Percentiles rank a stretch among this genome's conserved stretches.
Evolutionary conservation across 805 yeast genomes (phyloP).

Genomic region (Zygosaccharomyces siamensis): DNA sequence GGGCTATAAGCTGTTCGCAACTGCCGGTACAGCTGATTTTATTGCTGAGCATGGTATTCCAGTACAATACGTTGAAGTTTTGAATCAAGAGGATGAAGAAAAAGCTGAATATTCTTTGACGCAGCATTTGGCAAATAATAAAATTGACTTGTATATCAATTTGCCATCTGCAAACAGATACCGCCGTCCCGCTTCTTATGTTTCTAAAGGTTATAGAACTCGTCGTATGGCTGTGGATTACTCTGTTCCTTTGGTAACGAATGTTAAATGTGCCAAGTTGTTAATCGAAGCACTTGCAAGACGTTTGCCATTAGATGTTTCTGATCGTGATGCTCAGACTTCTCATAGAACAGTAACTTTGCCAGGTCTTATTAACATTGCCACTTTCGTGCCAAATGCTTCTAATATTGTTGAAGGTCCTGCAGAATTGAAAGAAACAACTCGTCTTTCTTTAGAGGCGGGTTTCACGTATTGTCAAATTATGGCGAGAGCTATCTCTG

Average conservation of each 20-base stretch:
- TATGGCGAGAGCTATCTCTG: conserved; percentile 62
- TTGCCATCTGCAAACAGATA: conserved; percentile 94
- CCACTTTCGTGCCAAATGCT: conserved; percentile 71
- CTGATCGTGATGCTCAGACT: conserved; percentile 82
- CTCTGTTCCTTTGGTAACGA: conserved; percentile 95
- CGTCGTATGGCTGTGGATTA: conserved; percentile 99
- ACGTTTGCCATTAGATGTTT: conserved; percentile 57
- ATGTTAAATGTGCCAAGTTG: conserved; percentile 94
- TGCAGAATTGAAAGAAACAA: conserved; percentile 57
- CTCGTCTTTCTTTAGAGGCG: conserved; percentile 68
- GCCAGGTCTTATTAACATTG: conserved; percentile 83
- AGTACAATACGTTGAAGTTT: conserved; percentile 88
- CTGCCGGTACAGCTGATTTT: conserved; percentile 99
- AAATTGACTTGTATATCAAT: conserved; percentile 93
- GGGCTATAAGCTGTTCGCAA: conserved; percentile 90
- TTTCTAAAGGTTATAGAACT: conserved; percentile 94
- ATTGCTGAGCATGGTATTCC: conserved; percentile 92
- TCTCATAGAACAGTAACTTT: conserved; percentile 76
- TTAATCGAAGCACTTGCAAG: conserved; percentile 90
- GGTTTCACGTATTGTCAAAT: conserved; percentile 87
- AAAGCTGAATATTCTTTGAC: conserved; percentile 92
- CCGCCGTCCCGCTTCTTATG: conserved; percentile 98
- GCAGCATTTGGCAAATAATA: conserved; percentile 92
- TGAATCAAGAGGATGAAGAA: conserved; percentile 68
- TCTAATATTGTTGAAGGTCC: conserved; percentile 42